Percentiles rank a stretch among this genome's conserved stretches.
These are phyloP conservation scores for Mycena epipterygia DNA, from an alignment of 768 basidiomycete species.

Conservation along the genomic window DNA sequence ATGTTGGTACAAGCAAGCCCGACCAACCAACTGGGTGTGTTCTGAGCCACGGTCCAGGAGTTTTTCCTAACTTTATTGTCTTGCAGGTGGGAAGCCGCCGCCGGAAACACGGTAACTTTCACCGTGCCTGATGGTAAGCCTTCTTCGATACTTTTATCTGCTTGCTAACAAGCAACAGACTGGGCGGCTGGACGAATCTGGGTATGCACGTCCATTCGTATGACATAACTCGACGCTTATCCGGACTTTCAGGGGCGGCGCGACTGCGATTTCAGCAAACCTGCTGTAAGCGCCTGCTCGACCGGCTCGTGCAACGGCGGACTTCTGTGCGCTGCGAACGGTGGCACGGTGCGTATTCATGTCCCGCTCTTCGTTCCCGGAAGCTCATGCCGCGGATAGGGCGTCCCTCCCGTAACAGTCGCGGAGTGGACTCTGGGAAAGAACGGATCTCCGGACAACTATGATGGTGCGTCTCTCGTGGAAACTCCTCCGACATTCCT, in stretches of 20 bases:
- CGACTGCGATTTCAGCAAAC: constrained; percentile 56
- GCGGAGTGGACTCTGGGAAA: constrained; percentile 50
- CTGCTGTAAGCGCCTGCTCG: constrained; percentile 48
- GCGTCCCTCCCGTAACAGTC: constrained; percentile 51
- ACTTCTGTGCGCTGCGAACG: constrained; percentile 49
- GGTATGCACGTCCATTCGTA: not conserved
- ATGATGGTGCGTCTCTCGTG: constrained; percentile 41
- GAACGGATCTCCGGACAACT: constrained; percentile 43
- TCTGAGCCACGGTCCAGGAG: not conserved
- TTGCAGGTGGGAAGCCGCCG: constrained; percentile 3
- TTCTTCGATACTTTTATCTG: constrained; percentile 20
- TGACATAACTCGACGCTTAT: not conserved
- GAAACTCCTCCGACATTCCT: not conserved
- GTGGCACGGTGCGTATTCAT: constrained; percentile 49
- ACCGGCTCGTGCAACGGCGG: constrained; percentile 60
- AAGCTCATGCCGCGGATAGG: constrained; percentile 30
- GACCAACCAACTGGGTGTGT: constrained; percentile 47
- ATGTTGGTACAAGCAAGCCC: constrained; percentile 43
- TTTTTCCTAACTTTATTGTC: not conserved
- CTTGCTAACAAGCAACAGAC: not conserved
- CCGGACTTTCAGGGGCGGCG: constrained; percentile 51
- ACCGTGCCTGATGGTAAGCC: constrained; percentile 25
- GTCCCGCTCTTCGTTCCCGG: not conserved
- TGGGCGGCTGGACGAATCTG: constrained; percentile 12
- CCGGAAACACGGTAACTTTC: not conserved